Evolutionary conservation across 805 yeast species (phyloP), one percentile per base, ranked within the genome.

Genomic region (Lipomyces sp.): DNA sequence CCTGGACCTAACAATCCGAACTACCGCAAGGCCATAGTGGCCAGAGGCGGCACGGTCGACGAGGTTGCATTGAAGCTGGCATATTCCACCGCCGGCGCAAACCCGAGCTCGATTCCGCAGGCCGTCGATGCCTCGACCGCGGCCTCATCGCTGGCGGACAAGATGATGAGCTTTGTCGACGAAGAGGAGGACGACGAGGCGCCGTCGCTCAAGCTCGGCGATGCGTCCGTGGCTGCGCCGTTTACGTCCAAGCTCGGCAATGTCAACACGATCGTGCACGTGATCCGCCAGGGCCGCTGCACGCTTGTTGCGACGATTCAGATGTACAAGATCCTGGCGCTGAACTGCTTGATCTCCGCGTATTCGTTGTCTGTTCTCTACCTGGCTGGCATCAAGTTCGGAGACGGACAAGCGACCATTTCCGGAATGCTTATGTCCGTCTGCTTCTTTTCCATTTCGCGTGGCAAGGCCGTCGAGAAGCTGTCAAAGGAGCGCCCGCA

Each of bases 161-260:
- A 80, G 59, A 72, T 86, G 62, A 73, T 85, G 73, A 73, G 76
- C 57, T 66, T 75, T 67, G 72, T 70, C 59, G 69, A 68, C 47
- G 84, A 82, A 59, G 74, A 76, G 43, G 87, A 79, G n/a, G 83
- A 79, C 43, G 75, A 67, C 29, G 97, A 91, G 61, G 95, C 95
- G 0, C 98, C 98, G 51, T 81, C 84, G 41, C 78, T 93, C 73
- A 93, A 93, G 69, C 75, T 93, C 49, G 98, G 98, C 63, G 98
- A 93, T 72, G 98, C 98, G 13, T 90, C 97, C 22, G 96, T 95
- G 63, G 98, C 98, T 48, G 98, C 98, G 31, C 98, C 98, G 41
- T 88, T 93, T 69, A 93, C 98, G 18, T 90, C 98, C 22, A 93
- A 93, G 68, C 78, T 93, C 59, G 81, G 96, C 23, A 86, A 84